Conservation (phyloP, 2,329 filamentous ascomycete species). For the Dendryphion nanum region DNA sequence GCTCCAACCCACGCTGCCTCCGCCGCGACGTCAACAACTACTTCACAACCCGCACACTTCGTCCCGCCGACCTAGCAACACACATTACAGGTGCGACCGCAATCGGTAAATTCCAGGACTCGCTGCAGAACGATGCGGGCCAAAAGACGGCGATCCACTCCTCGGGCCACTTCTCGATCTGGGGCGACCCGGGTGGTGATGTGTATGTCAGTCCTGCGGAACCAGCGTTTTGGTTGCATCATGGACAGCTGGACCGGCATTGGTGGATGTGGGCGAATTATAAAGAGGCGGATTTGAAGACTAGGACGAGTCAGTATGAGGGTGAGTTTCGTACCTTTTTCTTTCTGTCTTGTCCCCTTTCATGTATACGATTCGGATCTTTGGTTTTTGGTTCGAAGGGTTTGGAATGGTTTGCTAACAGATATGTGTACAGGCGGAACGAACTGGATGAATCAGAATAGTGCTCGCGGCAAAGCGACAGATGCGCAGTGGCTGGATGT, state of each 20-base stretch:
- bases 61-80: constrained; percentile 15
- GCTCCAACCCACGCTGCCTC: constrained; percentile 30
- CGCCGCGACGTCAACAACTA: constrained; percentile 33
- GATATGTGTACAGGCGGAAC: constrained; percentile 31
- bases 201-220: constrained; percentile 48
- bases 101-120: constrained; percentile 27
- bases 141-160: constrained; percentile 36
- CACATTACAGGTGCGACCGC: constrained; percentile 21
- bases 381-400: too few species aligned
- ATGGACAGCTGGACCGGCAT: constrained; percentile 48
- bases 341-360: too few species aligned
- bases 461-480: constrained; percentile 38
- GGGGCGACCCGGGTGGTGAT: constrained; percentile 47
- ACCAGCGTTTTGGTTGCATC: constrained; percentile 50
- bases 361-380: too few species aligned
- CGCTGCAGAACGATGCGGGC: constrained; percentile 16
- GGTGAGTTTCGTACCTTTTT: constrained; percentile 14
- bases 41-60: constrained; percentile 15
- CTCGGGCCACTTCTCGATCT: constrained; percentile 47
- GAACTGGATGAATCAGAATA: constrained; percentile 43
- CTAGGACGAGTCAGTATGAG: constrained; percentile 34
- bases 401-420: neutral
- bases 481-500: constrained; percentile 27
- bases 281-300: constrained; percentile 28
- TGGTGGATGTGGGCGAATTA: constrained; percentile 53